Base-by-base conservation (phyloP, 75 land plant species). In the Azolla pinnata region DNA sequence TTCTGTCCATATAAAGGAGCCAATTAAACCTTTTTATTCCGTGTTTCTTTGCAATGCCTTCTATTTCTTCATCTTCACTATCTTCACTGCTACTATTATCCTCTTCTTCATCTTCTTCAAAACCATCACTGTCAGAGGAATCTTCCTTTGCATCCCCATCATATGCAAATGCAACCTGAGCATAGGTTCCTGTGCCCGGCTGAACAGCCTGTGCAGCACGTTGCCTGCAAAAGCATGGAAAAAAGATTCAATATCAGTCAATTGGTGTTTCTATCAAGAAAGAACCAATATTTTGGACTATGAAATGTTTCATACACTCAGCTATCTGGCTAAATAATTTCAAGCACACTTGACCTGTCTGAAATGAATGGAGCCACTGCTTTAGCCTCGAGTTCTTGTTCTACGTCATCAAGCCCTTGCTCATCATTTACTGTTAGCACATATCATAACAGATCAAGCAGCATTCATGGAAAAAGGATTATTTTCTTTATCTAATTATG, bases 151-250 rank as follows among this genome's bases (percentile, higher is more conserved):
- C 81, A 58, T 80, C 78, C 2, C 79, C 87, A 44, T 83, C 96
- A 69, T 95, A 95, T 8, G 96, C 87, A 68, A 86, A 95, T 14
- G 91, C 99, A 24, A 95, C 99, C 66, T 95, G 99, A 28, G 97
- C 93, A 56, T 95, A 95, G 3, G 91, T 73, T 17, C 83, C 90
- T 50, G 83, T 89, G 63, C 56, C 85, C 49, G 69, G 65, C 17
- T 78, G 44, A 38, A 74, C 45, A 54, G 72, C 75, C 19, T 66
- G 69, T 16, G 81, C 24, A 29, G 62, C 27, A 54, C 65, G 59
- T 30, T 79, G 59, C 68, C 82, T 86, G 33, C n/a, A 45, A 14
- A 21, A 31, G 26, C 59, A 16, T 30, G 17, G n/a, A n/a, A n/a
- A n/a, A n/a, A n/a, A n/a, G n/a, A n/a, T n/a, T n/a, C n/a, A n/a